Evolutionary conservation across 257 asterid genomes (phyloP), one percentile per base, ranked within the genome.

Genomic region (Jaltomata sinuosa): DNA sequence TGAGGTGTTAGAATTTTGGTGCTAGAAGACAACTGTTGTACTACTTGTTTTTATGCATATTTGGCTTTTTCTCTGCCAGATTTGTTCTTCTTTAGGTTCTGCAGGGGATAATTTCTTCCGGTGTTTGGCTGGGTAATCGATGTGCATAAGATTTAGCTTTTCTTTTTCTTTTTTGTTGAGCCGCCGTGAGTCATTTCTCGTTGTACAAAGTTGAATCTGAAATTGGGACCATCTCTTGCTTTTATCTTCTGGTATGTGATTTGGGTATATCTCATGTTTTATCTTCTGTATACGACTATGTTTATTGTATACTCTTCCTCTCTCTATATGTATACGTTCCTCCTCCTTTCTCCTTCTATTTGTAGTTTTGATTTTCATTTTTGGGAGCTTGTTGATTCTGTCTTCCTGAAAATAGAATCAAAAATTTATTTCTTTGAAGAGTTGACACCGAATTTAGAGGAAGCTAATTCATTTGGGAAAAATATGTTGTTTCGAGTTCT

Each of bases 1-100:
- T 71, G 89, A 81, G 89, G 88, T 85, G 85, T 69, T 55, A 84
- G 84, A 90, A 78, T 86, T 87, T 86, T 83, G 83, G 78, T 52
- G 62, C 25, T 65, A 87, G 11, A 85, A 80, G 59, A 85, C 85
- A 85, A 72, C 49, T 67, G 55, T 40, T 67, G 55, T 40, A 76
- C 84, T 29, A 25, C 68, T 59, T 80, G 85, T 14, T 69, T 32
- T 47, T 25, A 68, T 83, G 84, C 54, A 62, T 29, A 14, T 62
- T 9, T 71, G 6, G 52, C 57, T 22, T 34, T 45, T 54, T 53
- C 19, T n/a, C 11, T 81, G 69, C 83, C 38, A 11, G 54, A 21
- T 45, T 61, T 76, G 12, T 8, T 65, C 42, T 68, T 65, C 57
- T 67, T 83, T 77, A 59, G 40, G 57, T 22, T 83, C 25, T 50